Evolutionary conservation across 305 asterid species (phyloP).

Genomic region (Fraxinus latifolia): DNA sequence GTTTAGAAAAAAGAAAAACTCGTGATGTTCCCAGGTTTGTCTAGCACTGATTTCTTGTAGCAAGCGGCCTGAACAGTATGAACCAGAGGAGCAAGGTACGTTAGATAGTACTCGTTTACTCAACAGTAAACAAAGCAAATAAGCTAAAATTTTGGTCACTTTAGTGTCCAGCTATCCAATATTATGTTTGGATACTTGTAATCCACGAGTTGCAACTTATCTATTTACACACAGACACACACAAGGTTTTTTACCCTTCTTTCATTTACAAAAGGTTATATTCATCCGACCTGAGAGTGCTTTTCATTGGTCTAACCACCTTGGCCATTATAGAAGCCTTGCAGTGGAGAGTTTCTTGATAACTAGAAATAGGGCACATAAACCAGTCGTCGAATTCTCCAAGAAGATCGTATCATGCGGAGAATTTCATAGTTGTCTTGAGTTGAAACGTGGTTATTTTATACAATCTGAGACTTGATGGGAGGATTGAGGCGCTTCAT

Average conservation of each 20-base stretch:
- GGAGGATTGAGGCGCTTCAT: slow-evolving; percentile 57
- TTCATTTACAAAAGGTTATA: background rate
- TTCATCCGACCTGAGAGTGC: background rate
- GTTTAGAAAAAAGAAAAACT: background rate
- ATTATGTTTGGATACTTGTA: background rate
- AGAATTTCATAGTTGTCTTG: background rate
- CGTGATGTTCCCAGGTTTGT: background rate
- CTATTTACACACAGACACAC: background rate
- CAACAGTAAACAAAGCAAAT: background rate
- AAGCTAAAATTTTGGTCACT: background rate
- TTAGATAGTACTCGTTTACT: background rate
- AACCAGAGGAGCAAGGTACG: background rate
- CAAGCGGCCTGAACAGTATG: background rate
- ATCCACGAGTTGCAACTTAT: background rate
- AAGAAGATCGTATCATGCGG: background rate
- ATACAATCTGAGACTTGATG: slow-evolving; percentile 5
- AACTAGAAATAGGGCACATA: background rate
- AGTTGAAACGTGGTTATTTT: background rate
- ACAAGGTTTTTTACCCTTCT: background rate
- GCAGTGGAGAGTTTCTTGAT: background rate
- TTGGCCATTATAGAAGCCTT: background rate
- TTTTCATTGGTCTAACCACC: background rate
- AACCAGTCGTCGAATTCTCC: background rate
- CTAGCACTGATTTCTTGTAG: background rate
- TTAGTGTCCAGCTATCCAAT: background rate